Evolutionary conservation across 1,284 basidiomycete species (phyloP).

Genomic region (Leccinum pachyderme): DNA sequence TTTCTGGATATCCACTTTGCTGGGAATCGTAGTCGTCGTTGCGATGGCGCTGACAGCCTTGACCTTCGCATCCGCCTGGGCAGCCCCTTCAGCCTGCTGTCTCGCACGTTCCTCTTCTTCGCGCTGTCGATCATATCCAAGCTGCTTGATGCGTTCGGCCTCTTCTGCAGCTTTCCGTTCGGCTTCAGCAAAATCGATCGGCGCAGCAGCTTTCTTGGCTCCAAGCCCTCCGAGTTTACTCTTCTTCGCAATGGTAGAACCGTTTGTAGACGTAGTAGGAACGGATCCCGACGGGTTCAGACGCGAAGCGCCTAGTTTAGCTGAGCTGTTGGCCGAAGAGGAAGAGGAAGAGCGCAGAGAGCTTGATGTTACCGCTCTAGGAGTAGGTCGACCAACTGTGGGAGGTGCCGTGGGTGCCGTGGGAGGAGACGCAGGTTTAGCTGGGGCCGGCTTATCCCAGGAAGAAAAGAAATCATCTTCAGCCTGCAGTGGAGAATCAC

Average conservation of each 20-base stretch:
- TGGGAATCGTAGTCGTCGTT: conserved; percentile 23
- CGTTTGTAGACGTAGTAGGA: conserved; percentile 33
- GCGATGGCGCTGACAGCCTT: conserved; percentile 31
- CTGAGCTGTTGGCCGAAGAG: conserved; percentile 36
- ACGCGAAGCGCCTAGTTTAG: conserved; percentile 53
- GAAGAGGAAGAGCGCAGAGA: conserved; percentile 48
- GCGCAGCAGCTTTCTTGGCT: conserved; percentile 75
- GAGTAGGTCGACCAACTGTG: conserved; percentile 33
- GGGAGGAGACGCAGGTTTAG: conserved; percentile 49
- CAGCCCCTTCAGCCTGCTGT: conserved; percentile 51
- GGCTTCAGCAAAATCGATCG: conserved; percentile 90
- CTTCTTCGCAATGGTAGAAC: conserved; percentile 48
- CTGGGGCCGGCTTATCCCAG: conserved; percentile 84
- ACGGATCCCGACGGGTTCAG: conserved; percentile 48
- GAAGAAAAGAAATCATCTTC: conserved; percentile 93
- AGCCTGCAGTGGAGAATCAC: conserved; percentile 40
- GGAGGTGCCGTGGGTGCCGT: conserved; percentile 40
- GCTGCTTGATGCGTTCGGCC: conserved; percentile 83
- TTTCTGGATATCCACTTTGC: conserved; percentile 33
- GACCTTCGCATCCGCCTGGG: conserved; percentile 41
- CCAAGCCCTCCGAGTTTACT: conserved; percentile 82
- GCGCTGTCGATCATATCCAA: conserved; percentile 83
- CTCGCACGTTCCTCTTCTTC: conserved; percentile 69
- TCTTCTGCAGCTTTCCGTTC: conserved; percentile 86
- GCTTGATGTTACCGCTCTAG: conserved; percentile 67